phyloP scores from a whole-genome alignment of 495 filamentous ascomycete genomes.

The Sordaria brevicollis region DNA sequence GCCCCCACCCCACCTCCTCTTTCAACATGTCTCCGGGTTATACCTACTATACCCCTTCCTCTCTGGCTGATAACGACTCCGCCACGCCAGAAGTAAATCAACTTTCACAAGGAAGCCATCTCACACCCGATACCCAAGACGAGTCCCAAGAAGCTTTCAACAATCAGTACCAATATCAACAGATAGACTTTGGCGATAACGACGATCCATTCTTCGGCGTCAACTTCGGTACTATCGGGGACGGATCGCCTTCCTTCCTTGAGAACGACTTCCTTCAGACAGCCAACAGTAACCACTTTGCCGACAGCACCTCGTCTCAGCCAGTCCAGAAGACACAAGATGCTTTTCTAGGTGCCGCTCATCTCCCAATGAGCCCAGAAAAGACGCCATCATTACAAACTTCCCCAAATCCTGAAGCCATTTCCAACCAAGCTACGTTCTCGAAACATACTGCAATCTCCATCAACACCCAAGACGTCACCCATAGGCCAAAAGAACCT shows the following conservation, averaged over 20 bases:
- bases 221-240: constrained; percentile 24
- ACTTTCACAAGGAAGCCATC: constrained; percentile 28
- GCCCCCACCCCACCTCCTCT: constrained; percentile 4
- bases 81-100: constrained; percentile 11
- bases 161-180: constrained; percentile 25
- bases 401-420: constrained; percentile 17
- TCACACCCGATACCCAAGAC: constrained; percentile 28
- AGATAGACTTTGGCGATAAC: constrained; percentile 28
- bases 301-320: constrained; percentile 2
- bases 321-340: constrained; percentile 1
- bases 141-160: constrained; percentile 30
- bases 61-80: constrained; percentile 13
- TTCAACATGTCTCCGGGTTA: constrained; percentile 24
- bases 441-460: constrained; percentile 4
- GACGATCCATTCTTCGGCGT: constrained; percentile 33
- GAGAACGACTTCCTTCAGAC: constrained; percentile 10
- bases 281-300: constrained; percentile 1
- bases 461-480: constrained; percentile 13
- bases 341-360: constrained; percentile 4
- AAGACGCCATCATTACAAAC: constrained; percentile 21
- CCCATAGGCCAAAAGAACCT: constrained; percentile 12
- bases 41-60: constrained; percentile 16
- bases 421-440: constrained; percentile 5
- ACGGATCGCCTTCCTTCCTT: constrained; percentile 26
- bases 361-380: constrained; percentile 24